phyloP scores from a whole-genome alignment of 805 yeast genomes.

The Candida odintsovae region DNA sequence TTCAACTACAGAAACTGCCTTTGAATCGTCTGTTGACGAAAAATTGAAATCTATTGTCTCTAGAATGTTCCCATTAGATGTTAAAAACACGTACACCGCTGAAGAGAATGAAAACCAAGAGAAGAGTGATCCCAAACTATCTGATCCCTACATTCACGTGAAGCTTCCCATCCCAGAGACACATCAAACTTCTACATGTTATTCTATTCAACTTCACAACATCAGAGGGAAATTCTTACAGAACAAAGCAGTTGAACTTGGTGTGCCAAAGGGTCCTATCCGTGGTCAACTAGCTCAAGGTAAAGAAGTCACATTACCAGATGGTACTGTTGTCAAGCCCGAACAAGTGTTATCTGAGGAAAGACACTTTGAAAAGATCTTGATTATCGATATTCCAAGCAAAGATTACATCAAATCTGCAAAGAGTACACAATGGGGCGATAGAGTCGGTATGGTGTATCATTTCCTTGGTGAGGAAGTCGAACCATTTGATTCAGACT shows the following conservation, averaged over 20 bases:
- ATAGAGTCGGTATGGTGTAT: conserved; percentile 51
- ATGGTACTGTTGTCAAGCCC: conserved; percentile 58
- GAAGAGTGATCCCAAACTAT: conserved; percentile 29
- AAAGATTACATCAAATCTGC: conserved; percentile 35
- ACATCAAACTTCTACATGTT: conserved; percentile 46
- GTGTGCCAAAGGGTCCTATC: conserved; percentile 59
- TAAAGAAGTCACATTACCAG: conserved; percentile 43
- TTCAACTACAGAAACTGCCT: neutral
- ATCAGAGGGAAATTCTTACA: conserved; percentile 73
- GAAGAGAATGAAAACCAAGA: conserved; percentile 19
- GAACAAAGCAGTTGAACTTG: conserved; percentile 57
- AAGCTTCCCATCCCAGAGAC: conserved; percentile 25
- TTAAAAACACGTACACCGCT: conserved; percentile 30
- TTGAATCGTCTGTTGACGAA: neutral
- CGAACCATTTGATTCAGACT: conserved; percentile 37
- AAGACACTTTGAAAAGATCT: conserved; percentile 49
- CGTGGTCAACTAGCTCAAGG: conserved; percentile 61
- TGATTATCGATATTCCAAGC: conserved; percentile 72
- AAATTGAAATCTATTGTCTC: conserved; percentile 29
- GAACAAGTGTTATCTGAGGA: conserved; percentile 67
- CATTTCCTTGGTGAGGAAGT: conserved; percentile 70
- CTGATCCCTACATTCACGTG: conserved; percentile 31
- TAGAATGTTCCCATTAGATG: conserved; percentile 54
- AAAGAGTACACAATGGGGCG: conserved; percentile 24
- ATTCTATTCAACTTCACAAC: conserved; percentile 60